These are phyloP conservation scores for Phytophthora quininea DNA, from an alignment of 352 stramenopile genomes.

Conservation along the genomic window DNA sequence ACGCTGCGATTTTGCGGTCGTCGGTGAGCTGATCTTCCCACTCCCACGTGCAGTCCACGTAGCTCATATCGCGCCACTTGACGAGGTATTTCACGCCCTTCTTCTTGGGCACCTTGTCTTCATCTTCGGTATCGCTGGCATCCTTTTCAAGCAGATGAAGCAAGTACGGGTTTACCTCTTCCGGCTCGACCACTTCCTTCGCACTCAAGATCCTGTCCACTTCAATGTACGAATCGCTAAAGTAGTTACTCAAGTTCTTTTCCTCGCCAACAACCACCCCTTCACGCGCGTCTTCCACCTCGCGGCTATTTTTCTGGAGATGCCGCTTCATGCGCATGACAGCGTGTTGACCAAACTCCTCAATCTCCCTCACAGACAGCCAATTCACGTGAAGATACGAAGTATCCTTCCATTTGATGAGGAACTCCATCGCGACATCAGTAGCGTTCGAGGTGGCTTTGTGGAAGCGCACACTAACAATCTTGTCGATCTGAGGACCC, in stretches of 20 bases:
- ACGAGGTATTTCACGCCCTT: slow-evolving; percentile 91
- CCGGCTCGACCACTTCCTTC: slow-evolving; percentile 81
- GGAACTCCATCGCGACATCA: slow-evolving; percentile 93
- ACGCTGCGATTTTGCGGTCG: slow-evolving; percentile 89
- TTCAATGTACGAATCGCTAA: slow-evolving; percentile 85
- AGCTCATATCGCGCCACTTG: slow-evolving; percentile 92
- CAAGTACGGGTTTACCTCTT: slow-evolving; percentile 73
- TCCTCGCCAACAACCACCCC: slow-evolving; percentile 77
- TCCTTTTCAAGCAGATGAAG: slow-evolving; percentile 42
- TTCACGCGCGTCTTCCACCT: slow-evolving; percentile 78
- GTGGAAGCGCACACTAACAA: slow-evolving; percentile 90
- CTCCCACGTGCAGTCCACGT: slow-evolving; percentile 90
- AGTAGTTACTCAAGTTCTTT: slow-evolving; percentile 83
- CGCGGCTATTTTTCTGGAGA: slow-evolving; percentile 86
- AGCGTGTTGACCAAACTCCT: slow-evolving; percentile 80
- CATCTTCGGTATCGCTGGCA: slow-evolving; percentile 49
- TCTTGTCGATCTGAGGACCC: slow-evolving; percentile 92
- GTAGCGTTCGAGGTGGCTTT: slow-evolving; percentile 50
- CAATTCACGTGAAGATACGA: slow-evolving; percentile 98
- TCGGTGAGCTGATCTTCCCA: slow-evolving; percentile 90
- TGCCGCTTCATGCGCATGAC: slow-evolving; percentile 87
- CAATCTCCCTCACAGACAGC: slow-evolving; percentile 96
- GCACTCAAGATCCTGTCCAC: slow-evolving; percentile 81
- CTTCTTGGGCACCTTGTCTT: slow-evolving; percentile 61
- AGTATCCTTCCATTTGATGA: slow-evolving; percentile 99